phyloP scores from a whole-genome alignment of 106 monocot species.

The Posidonia australis region DNA sequence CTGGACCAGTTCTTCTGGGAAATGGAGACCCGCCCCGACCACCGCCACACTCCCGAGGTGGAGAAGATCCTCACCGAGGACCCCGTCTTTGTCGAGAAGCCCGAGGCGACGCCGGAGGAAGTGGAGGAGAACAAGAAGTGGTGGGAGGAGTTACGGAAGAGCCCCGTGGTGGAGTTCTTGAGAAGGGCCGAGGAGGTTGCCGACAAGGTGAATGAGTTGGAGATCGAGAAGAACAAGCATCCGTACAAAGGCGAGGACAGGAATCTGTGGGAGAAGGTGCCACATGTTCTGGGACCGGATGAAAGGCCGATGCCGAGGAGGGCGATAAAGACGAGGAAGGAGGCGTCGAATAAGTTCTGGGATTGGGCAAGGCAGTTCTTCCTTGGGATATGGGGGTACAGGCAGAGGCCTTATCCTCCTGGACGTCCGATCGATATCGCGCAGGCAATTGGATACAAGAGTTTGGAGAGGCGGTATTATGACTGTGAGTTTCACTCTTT shows the following conservation, averaged over 20 bases:
- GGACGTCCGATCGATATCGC: conserved; percentile 67
- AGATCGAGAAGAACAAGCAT: conserved; percentile 59
- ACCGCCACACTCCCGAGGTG: conserved; percentile 65
- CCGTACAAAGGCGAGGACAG: conserved; percentile 57
- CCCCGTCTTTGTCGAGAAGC: conserved; percentile 40
- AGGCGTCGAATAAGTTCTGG: conserved; percentile 76
- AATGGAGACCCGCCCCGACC: conserved; percentile 51
- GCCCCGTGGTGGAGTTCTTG: conserved; percentile 67
- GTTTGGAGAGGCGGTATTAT: conserved; percentile 70
- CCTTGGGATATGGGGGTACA: conserved; percentile 73
- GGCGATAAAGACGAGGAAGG: conserved; percentile 57
- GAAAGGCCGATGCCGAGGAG: conserved; percentile 76
- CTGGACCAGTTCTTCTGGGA: conserved; percentile 83
- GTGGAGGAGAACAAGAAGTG: conserved; percentile 53
- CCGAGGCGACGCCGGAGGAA: conserved; percentile 53
- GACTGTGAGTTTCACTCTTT: conserved; percentile 78
- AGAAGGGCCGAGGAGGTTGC: conserved; percentile 42
- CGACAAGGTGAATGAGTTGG: conserved; percentile 59
- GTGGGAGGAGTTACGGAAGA: conserved; percentile 57
- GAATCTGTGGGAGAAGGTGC: conserved; percentile 61
- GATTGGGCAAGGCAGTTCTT: conserved; percentile 82
- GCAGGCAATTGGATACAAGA: conserved; percentile 75
- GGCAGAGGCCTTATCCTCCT: conserved; percentile 69
- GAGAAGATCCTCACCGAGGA: conserved; percentile 57
- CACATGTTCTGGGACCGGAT: conserved; percentile 54